Base-by-base conservation (phyloP, 2,329 filamentous ascomycete species). In the Pseudogymnoascus pannorum region DNA sequence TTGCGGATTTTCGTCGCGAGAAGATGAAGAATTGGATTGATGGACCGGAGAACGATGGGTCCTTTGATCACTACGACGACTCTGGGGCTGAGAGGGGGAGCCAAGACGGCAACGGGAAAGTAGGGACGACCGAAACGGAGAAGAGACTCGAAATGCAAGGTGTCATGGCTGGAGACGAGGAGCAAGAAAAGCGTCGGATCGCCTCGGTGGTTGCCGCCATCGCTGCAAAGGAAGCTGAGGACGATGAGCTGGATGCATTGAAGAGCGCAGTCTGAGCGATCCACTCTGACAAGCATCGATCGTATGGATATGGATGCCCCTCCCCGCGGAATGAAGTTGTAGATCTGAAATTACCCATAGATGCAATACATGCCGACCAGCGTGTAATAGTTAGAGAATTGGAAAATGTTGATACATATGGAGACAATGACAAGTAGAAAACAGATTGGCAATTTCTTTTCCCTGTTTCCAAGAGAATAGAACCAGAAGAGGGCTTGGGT, bases 1-100 rank as follows among this genome's bases (percentile, higher is more conserved):
- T 92, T 75, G 85, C 87, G 57, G 85, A 89, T 65, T 97, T 97
- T 72, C 84, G 87, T 64, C 79, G 80, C 68, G 87, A 94, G 64
- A 96, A 92, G 77, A 77, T 88, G 80, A 70, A 73, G 57, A 76
- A 77, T 80, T 63, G 80, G 77, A 63, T 66, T 22, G 65, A 62
- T 58, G 31, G 59, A n/a, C 67, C 64, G 48, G 60, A 65, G 11
- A 68, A 71, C 57, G 69, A 66, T 60, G 58, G 35, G 57, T 14
- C 12, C 9, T 6, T 40, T 22, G 57, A 58, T 20, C 31, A n/a
- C 22, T 58, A 40, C 18, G 16, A 58, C 4, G 57, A 40, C 20
- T 58, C 22, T 4, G 57, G 57, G 18, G 24, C 31, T 7, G 35
- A 16, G 24, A 58, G 7, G 35, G 35, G 57, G 22, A 40, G 35